These are phyloP conservation scores for Oenanthe sinensis DNA, from an alignment of 129 eudicot species.

Conservation along the genomic window DNA sequence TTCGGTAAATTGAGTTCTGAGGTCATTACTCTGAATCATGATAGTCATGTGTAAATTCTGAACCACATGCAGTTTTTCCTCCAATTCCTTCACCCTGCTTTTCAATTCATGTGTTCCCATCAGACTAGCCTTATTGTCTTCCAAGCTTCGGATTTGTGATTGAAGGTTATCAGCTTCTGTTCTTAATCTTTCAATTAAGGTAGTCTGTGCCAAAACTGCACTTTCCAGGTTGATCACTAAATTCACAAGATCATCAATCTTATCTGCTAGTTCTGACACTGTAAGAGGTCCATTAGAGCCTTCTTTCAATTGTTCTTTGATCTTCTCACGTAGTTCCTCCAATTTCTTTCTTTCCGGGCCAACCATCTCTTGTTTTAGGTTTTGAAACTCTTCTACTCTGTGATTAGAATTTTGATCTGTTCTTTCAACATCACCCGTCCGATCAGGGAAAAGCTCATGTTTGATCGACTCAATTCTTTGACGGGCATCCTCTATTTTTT, in stretches of 20 bases:
- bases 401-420: not conserved
- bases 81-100: conserved; percentile 45
- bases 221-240: conserved; percentile 58
- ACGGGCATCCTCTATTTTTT: conserved; percentile 44
- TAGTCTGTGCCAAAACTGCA: conserved; percentile 54
- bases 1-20: conserved; percentile 41
- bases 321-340: conserved; percentile 20
- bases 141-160: conserved; percentile 47
- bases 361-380: not conserved
- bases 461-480: conserved; percentile 41
- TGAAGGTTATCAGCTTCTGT: conserved; percentile 54
- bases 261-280: conserved; percentile 67
- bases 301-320: conserved; percentile 18
- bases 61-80: conserved; percentile 43
- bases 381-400: conserved; percentile 9
- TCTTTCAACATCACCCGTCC: conserved; percentile 18
- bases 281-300: conserved; percentile 31
- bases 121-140: conserved; percentile 53
- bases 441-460: conserved; percentile 24
- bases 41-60: conserved; percentile 41
- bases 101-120: conserved; percentile 25
- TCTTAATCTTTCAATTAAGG: conserved; percentile 45
- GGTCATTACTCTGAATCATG: conserved; percentile 32
- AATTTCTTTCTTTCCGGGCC: conserved; percentile 16
- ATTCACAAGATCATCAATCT: conserved; percentile 67